Percentiles rank a stretch among this genome's conserved stretches.
phyloP scores from a whole-genome alignment of 1,139 yeast genomes.

The Scheffersomyces illinoinensis region DNA sequence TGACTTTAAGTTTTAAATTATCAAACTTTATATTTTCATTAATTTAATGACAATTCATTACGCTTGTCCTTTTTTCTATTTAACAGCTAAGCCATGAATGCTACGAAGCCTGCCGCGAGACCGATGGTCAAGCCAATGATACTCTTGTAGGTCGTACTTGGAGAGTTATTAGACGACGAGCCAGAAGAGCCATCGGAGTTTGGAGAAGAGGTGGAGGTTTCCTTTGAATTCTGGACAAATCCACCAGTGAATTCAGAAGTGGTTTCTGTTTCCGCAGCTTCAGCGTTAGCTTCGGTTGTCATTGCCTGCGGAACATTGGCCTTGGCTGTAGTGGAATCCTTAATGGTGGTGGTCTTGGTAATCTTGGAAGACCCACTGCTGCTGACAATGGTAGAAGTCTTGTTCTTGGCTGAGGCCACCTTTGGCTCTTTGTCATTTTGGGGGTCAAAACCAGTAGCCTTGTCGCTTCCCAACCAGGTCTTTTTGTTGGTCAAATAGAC shows the following conservation, averaged over 20 bases:
- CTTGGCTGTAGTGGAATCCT: constrained; percentile 2
- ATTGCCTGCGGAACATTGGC: constrained; percentile 5
- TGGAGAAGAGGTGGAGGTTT: constrained; percentile 10
- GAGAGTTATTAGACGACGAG: constrained; percentile 7
- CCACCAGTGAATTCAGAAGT: constrained; percentile 28
- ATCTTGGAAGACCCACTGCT: constrained; percentile 1
- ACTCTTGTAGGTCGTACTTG: constrained; percentile 1
- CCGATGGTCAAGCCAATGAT: constrained; percentile 17
- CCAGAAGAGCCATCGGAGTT: constrained; percentile 5
- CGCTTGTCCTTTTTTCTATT: too few species aligned
- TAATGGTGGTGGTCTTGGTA: constrained; percentile 4
- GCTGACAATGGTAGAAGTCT: constrained; percentile 2
- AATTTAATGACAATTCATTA: too few species aligned
- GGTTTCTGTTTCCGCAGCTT: constrained; percentile 7
- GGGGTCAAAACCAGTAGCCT: constrained; percentile 67
- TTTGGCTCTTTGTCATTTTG: constrained; percentile 27
- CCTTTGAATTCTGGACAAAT: constrained; percentile 32
- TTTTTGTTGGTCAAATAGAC: constrained; percentile 60
- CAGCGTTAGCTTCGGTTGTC: constrained; percentile 1
- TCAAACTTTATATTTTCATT: too few species aligned
- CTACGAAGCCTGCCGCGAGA: constrained; percentile 12
- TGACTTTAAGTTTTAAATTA: too few species aligned
- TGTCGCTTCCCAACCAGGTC: constrained; percentile 55
- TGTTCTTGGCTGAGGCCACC: constrained; percentile 3
- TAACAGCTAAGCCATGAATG: background rate